Percentiles rank a stretch among this genome's conserved stretches.
Evolutionary conservation across 768 basidiomycete species (phyloP).

Genomic region (Boletus sp.): DNA sequence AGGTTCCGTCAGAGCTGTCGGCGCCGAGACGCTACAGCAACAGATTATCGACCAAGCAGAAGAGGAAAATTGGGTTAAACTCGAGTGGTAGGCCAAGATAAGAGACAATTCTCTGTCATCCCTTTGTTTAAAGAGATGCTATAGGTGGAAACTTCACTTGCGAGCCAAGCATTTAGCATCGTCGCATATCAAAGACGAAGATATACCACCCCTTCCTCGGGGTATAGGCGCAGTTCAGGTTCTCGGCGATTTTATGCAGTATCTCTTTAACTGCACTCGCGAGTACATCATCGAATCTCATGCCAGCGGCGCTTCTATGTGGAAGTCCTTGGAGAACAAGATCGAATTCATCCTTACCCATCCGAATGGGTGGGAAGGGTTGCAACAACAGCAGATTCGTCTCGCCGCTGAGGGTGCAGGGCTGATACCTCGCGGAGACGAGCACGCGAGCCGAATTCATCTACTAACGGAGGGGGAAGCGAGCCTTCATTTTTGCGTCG

Average conservation of each 20-base stretch:
- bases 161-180: conserved; percentile 27
- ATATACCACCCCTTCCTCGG: conserved; percentile 23
- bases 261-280: conserved; percentile 24
- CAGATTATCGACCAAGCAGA: conserved; percentile 38
- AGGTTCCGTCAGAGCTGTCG: conserved; percentile 40
- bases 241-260: conserved; percentile 28
- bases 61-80: conserved; percentile 36
- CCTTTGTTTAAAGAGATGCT: neutral
- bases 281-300: conserved; percentile 24
- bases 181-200: conserved; percentile 21
- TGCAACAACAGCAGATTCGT: conserved; percentile 29
- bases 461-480: conserved; percentile 29
- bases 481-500: conserved; percentile 38
- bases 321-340: conserved; percentile 19
- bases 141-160: conserved; percentile 38
- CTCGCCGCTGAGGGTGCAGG: conserved; percentile 23
- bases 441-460: conserved; percentile 17
- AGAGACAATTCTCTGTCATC: neutral
- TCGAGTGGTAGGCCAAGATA: conserved; percentile 36
- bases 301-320: conserved; percentile 26
- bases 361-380: conserved; percentile 34
- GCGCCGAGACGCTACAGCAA: conserved; percentile 41
- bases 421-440: conserved; percentile 13
- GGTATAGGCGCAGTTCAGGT: conserved; percentile 20
- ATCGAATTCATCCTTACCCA: conserved; percentile 26